Base-by-base conservation (phyloP, 495 filamentous ascomycete genomes). In the Melanomma pulvis-pyrius region DNA sequence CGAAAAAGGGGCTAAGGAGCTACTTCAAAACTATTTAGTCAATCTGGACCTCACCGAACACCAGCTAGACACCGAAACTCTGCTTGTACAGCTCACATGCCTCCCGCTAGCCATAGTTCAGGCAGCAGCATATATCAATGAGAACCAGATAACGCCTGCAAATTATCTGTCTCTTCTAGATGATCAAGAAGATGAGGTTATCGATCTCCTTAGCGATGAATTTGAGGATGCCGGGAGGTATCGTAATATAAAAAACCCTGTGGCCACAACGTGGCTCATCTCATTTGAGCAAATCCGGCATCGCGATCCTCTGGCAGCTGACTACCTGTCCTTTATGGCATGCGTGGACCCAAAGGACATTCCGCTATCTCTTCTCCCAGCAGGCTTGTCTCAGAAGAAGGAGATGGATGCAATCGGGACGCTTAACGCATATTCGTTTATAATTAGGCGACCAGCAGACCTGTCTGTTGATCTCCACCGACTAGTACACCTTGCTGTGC, bases 181-280 rank as follows among this genome's bases (percentile, higher is more conserved):
- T 21, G 76, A 78, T 0, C 76, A 77, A 13, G 78, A 83, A 24
- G 55, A 79, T 34, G 74, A 79, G 15, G 66, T 67, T 1, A 71
- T 80, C 9, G 71, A 75, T 21, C 69, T 86, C 6, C 66, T 86
- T 12, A 82, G 79, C 59, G 67, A 77, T 69, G 82, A 84, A 4
- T 87, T 84, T 55, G 73, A 76, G 6, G 81, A 84, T 32, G 65
- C 77, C 6, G 67, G 74, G 11, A 70, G 81, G 52, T 82, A 84
- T 59, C 39, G 34, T 4, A 75, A 73, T 6, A 74, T 68, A 17
- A 72, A 79, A 19, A 87, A 85, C 59, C 76, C 85, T 3, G 76
- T 87, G 0, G 82, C 81, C 1, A 77, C 75, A 0, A 88, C 84
- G 0, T 87, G 82, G 84, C 73, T 81, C 0, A 79, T 84, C 0